A percentile compares a stretch with the other conserved stretches of the same genome.
These are phyloP conservation scores for Alternaria viburni DNA, from an alignment of 2,329 filamentous ascomycete species.

Conservation along the genomic window DNA sequence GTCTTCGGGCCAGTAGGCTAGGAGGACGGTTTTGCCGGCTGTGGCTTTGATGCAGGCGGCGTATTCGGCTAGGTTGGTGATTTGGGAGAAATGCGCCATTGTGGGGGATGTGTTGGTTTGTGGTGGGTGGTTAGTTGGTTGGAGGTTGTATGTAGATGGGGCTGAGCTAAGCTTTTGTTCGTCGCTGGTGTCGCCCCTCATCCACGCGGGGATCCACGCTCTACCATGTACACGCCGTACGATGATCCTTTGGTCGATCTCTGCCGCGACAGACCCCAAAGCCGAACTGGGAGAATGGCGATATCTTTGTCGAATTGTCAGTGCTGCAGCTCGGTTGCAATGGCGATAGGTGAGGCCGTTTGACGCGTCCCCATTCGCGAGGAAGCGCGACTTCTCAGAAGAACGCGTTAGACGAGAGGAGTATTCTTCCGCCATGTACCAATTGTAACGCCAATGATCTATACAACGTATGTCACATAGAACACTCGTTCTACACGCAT, in stretches of 20 bases:
- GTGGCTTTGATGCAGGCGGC: constrained; percentile 19
- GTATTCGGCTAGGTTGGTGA: constrained; percentile 25
- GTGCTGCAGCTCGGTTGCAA: not conserved
- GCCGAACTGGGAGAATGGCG: not conserved
- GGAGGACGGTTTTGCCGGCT: constrained; percentile 27
- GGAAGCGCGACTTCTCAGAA: not conserved
- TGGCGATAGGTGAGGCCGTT: not conserved
- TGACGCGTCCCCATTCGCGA: not conserved
- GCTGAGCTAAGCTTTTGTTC: not conserved
- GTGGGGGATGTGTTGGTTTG: not conserved
- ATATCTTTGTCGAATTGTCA: too few species aligned
- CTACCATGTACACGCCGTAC: not conserved
- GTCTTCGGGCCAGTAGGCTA: constrained; percentile 33
- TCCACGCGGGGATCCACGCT: not conserved
- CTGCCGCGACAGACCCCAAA: not conserved
- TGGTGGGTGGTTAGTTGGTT: not conserved
- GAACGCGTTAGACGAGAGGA: not conserved
- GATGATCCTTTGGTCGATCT: not conserved
- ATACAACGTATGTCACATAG: not conserved
- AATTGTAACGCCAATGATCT: not conserved
- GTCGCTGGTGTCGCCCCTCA: not conserved
- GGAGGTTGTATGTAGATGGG: not conserved
- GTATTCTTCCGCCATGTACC: not conserved
- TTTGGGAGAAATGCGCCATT: constrained; percentile 18
- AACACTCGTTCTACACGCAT: fast-evolving